Evolutionary conservation across 768 basidiomycete genomes (phyloP).

Genomic region (Pholiota microspora): DNA sequence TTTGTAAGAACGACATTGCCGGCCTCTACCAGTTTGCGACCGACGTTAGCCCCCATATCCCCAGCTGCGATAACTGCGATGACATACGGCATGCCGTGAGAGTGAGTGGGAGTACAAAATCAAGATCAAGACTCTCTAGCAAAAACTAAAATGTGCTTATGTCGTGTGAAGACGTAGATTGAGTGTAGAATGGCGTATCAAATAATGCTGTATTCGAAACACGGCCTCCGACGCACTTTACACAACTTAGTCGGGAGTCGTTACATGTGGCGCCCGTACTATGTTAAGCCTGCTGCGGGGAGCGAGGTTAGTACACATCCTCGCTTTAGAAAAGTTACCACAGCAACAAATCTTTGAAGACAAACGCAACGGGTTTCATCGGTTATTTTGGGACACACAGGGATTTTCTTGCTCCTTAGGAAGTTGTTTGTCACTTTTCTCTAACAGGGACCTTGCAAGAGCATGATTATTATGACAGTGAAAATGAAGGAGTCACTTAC

Average conservation of each 20-base stretch:
- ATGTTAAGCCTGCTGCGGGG: background rate
- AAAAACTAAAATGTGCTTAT: background rate
- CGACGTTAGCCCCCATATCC: slow-evolving; percentile 60
- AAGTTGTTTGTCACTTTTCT: background rate
- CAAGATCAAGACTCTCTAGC: background rate
- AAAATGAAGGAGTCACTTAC: background rate
- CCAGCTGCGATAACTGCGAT: slow-evolving; percentile 55
- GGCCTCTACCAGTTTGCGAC: slow-evolving; percentile 39
- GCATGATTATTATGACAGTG: background rate
- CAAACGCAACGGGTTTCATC: background rate
- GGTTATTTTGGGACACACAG: background rate
- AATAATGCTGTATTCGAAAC: background rate
- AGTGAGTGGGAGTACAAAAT: slow-evolving; percentile 8
- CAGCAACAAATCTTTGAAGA: background rate
- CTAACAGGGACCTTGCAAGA: background rate
- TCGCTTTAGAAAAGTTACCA: background rate
- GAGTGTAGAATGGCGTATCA: background rate
- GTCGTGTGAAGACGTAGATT: slow-evolving; percentile 14
- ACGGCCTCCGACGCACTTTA: background rate
- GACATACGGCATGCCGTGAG: slow-evolving; percentile 23
- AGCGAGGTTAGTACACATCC: background rate
- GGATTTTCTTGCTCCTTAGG: background rate
- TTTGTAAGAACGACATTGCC: slow-evolving; percentile 55
- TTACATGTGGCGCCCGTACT: background rate
- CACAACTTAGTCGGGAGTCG: background rate